Evolutionary conservation across 164 flowering plant species (phyloP).

Genomic region (Tetrastigma voinierianum): DNA sequence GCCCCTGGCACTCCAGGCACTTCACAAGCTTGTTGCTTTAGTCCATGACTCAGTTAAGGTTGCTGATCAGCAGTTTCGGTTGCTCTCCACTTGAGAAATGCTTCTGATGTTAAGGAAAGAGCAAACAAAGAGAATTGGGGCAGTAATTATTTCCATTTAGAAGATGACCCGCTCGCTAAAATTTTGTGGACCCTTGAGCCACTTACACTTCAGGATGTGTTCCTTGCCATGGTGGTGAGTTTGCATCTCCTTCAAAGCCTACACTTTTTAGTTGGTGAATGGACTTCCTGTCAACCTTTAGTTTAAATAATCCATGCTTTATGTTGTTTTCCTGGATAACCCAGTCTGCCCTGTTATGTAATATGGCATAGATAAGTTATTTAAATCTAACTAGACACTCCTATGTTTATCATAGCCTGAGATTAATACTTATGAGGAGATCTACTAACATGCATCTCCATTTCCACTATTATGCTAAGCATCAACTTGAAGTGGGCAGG

Average conservation of each 20-base stretch:
- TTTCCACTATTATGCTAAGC: no score
- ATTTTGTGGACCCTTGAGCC: conserved; percentile 65
- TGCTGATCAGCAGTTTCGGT: conserved; percentile 26
- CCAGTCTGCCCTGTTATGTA: no score
- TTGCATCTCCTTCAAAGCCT: conserved; percentile 6
- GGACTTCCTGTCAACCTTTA: not conserved
- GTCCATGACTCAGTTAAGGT: conserved; percentile 65
- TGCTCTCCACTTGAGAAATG: conserved; percentile 26
- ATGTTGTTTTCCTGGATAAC: no score
- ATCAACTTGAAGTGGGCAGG: no score
- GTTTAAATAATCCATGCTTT: no score
- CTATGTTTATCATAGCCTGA: no score
- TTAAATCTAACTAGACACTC: no score
- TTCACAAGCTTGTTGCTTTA: conserved; percentile 73
- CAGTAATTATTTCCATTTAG: conserved; percentile 27
- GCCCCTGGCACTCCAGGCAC: conserved; percentile 49
- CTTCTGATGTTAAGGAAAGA: conserved; percentile 19
- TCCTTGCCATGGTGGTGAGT: conserved; percentile 84
- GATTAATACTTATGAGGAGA: no score
- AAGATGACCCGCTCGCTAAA: conserved; percentile 77
- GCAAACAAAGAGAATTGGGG: conserved; percentile 19
- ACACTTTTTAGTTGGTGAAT: not conserved
- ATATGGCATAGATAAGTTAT: no score
- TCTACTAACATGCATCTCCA: no score
- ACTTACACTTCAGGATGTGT: conserved; percentile 45